A percentile compares a stretch with the other conserved stretches of the same genome.
These are phyloP conservation scores for Cryoendolithus antarcticus DNA, from an alignment of 2,329 filamentous ascomycete species.

Conservation along the genomic window DNA sequence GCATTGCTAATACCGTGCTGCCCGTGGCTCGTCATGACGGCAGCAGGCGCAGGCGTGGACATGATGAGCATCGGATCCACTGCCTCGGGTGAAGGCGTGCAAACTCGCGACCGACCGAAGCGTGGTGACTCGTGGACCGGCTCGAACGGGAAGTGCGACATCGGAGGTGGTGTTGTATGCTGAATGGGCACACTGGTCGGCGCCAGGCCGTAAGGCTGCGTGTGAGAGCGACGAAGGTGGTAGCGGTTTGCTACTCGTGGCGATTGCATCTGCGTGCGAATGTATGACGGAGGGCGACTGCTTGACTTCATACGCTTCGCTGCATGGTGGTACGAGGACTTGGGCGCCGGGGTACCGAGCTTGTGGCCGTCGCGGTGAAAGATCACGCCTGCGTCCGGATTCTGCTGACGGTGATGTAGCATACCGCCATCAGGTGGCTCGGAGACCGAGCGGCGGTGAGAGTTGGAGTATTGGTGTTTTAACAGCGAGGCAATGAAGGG, in stretches of 20 bases:
- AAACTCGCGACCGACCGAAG: constrained; percentile 10
- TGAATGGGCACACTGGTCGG: constrained; percentile 9
- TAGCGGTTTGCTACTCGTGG: constrained; percentile 1
- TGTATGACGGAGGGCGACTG: constrained; percentile 7
- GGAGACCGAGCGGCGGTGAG: constrained; percentile 15
- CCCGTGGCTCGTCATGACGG: background rate
- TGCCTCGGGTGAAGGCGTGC: constrained; percentile 11
- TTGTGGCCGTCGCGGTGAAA: constrained; percentile 15
- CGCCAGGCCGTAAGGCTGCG: constrained; percentile 7
- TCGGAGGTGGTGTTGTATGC: too few relatives aligned
- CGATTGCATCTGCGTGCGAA: constrained; percentile 3
- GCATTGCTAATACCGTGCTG: background rate
- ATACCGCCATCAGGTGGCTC: constrained; percentile 12
- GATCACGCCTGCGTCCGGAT: constrained; percentile 5
- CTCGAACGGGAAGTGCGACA: too few relatives aligned
- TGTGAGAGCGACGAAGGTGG: constrained; percentile 7
- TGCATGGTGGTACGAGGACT: constrained; percentile 4
- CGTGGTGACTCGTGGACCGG: background rate
- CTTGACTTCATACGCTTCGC: constrained; percentile 6
- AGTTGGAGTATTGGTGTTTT: constrained; percentile 3
- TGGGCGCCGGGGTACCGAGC: constrained; percentile 7
- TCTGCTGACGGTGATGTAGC: constrained; percentile 2
- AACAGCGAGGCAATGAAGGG: constrained; percentile 3
- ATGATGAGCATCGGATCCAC: constrained; percentile 1
- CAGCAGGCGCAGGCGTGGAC: background rate